These are phyloP conservation scores for Pleurotus tuoliensis DNA, from an alignment of 768 basidiomycete species.

Conservation along the genomic window DNA sequence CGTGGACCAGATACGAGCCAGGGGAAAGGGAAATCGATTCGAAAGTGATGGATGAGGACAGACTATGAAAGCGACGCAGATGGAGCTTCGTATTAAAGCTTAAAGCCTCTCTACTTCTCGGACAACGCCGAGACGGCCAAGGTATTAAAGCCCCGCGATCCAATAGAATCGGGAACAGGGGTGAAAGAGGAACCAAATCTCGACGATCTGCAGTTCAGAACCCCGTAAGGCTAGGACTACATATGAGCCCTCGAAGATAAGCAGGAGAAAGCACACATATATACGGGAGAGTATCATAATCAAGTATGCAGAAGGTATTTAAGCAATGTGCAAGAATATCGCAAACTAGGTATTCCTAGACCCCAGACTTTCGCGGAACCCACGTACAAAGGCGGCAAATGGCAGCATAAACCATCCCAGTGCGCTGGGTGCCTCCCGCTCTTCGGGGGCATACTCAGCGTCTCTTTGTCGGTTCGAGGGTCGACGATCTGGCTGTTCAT, in stretches of 20 bases:
- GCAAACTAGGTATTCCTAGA: not conserved
- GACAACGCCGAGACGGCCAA: constrained; percentile 7
- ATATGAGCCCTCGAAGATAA: not conserved
- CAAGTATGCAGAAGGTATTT: not conserved
- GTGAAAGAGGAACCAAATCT: constrained; percentile 7
- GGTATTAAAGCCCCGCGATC: constrained; percentile 3
- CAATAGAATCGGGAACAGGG: not conserved
- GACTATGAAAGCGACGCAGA: constrained; percentile 15
- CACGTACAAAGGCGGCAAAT: constrained; percentile 60
- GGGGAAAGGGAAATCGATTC: not conserved
- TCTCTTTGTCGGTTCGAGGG: constrained; percentile 50
- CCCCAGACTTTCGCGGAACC: constrained; percentile 59
- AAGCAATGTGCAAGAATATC: not conserved
- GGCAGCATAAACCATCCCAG: constrained; percentile 62
- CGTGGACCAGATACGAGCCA: not conserved
- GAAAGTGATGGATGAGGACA: not conserved
- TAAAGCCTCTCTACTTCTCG: constrained; percentile 6
- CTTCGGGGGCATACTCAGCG: constrained; percentile 39
- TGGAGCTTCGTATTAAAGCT: constrained; percentile 15
- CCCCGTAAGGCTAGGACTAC: constrained; percentile 4
- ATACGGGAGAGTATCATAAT: not conserved
- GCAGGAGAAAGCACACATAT: not conserved
- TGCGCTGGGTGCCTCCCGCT: constrained; percentile 40
- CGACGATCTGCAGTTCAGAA: not conserved
- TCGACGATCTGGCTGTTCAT: constrained; percentile 33